Base-by-base conservation (phyloP, 768 basidiomycete genomes). In the Xerocomellus intermedius region DNA sequence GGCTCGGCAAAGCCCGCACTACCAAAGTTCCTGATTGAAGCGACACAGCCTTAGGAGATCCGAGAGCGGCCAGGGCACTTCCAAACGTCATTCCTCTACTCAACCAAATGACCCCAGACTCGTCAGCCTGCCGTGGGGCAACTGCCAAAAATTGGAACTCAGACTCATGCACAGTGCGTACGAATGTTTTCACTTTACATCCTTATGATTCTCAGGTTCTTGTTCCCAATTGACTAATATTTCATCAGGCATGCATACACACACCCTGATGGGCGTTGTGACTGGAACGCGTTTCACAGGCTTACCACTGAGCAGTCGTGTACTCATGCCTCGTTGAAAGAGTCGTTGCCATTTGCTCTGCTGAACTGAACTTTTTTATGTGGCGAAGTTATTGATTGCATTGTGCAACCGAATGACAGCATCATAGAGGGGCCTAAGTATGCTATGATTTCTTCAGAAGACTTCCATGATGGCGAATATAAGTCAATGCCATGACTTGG, bases 291-390 rank as follows among this genome's bases (percentile, higher is more conserved):
- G 10, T 38, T 8, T 80, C 81, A 61, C 73, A 75, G 78, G 75
- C 79, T 0, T 82, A 81, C 57, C 72, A 82, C 52, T 82, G 79
- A 80, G 68, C 81, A 3, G 74, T 77, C 17, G 67, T 81, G 62
- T 81, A 77, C 55, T 78, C 81, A 2, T 78, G 79, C 39, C 75
- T 75, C 35, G 76, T 81, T 14, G 75, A 76, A 10, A 38, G 38
- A 38, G n/a, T 58, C 39, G 44, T n/a, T n/a, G 51, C 38, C 30
- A 75, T 82, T 54, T 80, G 80, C 58, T 78, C 79, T 17, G 38
- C 38, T 19, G 37, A 38, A n/a, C n/a, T n/a, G 37, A 38, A 19
- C 37, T n/a, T 38, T 38, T 10, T 28, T n/a, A 28, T 44, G 22
- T 28, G n/a, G 19, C 10, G 17, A 38, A 28, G 26, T 8, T 28